Evolutionary conservation across 2,329 filamentous ascomycete genomes (phyloP), one percentile per base, ranked within the genome.

Genomic region (Epichloe brachyelytri): DNA sequence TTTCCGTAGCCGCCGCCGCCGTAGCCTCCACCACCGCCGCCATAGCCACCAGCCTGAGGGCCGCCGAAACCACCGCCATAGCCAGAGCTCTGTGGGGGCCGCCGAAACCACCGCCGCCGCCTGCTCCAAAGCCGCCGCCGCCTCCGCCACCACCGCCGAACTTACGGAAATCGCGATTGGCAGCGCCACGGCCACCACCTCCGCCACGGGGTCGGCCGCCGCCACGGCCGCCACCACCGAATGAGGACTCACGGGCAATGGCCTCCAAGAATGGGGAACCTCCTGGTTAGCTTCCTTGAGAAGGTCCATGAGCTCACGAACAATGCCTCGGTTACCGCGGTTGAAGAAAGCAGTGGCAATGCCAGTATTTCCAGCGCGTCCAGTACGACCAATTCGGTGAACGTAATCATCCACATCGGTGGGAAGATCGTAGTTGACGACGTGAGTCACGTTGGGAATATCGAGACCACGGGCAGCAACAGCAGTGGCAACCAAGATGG

Each of bases 311-410:
- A 98, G 82, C 62, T 97, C 93, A 59, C 93, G 86, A 57, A 97
- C 93, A 60, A 98, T 88, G 72, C 93, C 93, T 63, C 93, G 88
- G 79, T 98, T 98, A 65, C 91, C 91, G 66, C 93, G 91, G 81
- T 98, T 98, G 85, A 98, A 97, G 80, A 98, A 98, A 52, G 93
- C 93, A 61, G 93, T 98, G 5, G 93, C 88, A 60, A 95, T 84
- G 85, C 93, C 93, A 63, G 91, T 97, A 78, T 98, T 98, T 70
- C 93, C 93, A 58, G 93, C 93, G 88, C 93, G 93, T 67, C 93
- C 93, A 58, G 93, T 98, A 91, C 93, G 93, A 84, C 93, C 93
- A 64, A 98, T 98, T 69, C 93, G 88, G 73, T 98, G 93, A 53
- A 98, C 93, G 62, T 98, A 98, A 71, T 97, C 93, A 63, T 97